Base-by-base conservation (phyloP, 768 basidiomycete species). In the Trametes meyenii region DNA sequence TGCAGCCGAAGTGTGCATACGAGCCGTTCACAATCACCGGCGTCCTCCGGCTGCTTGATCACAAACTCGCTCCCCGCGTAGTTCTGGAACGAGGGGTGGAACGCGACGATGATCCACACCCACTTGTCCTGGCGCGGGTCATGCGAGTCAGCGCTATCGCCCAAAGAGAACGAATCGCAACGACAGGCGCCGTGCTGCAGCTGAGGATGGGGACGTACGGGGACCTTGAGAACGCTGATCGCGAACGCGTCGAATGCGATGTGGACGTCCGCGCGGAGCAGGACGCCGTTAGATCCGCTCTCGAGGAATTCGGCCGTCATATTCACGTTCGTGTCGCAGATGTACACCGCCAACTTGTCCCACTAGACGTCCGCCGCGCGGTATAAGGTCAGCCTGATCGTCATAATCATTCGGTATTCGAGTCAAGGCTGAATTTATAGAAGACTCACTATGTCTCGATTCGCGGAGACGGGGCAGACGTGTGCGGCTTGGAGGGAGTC, bases 261-360 rank as follows among this genome's bases (percentile, higher is more conserved):
- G 35, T 51, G 50, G 8, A 39, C 26, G 35, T 51, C 50, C 35
- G 50, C 50, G 36, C 50, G 50, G 12, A 40, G 51, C 36, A 52
- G 36, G 11, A 52, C 51, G 23, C 38, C 51, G 38, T 52, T 52
- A 13, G 10, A 23, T 4, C 1, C 51, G 21, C 36, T 39, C 21
- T 36, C 12, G 36, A 52, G 36, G 51, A 52, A 39, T 5, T 26
- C 11, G n/a, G 39, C 14, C 12, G 36, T 40, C 51, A 52, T 52
- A 4, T 23, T 8, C 21, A 26, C 13, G n/a, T 52, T 21, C 51
- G 7, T n/a, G 2, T 29, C n/a, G 51, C 12, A 42, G n/a, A 39
- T 23, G 21, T 24, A 24, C 36, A 19, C 19, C 19, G 51, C 38
- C 36, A 24, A 12, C 12, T 7, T 11, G 36, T 52, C 26, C 38